Evolutionary conservation across 805 yeast species (phyloP).

Genomic region (Sugiyamaella smithiae): DNA sequence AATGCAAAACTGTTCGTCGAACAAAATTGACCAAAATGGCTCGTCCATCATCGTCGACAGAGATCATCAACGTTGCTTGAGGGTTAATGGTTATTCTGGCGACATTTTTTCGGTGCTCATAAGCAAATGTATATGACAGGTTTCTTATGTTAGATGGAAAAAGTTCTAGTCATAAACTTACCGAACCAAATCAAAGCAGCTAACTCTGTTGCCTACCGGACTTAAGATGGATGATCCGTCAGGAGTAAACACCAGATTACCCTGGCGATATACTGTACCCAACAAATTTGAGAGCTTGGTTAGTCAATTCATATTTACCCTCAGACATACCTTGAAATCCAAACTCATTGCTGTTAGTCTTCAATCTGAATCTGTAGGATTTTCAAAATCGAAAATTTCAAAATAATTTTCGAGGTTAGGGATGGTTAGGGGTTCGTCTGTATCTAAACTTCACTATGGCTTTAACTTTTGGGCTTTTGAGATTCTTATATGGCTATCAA

Average conservation of each 20-base stretch:
- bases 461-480: too few species aligned
- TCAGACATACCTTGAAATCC: constrained; percentile 51
- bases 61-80: constrained; percentile 73
- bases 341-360: constrained; percentile 57
- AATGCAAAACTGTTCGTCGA: constrained; percentile 82
- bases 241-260: constrained; percentile 79
- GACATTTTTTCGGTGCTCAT: constrained; percentile 87
- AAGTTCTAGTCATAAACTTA: constrained; percentile 5
- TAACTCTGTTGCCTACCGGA: constrained; percentile 93
- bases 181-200: constrained; percentile 80
- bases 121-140: constrained; percentile 82
- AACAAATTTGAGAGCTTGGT: constrained; percentile 74
- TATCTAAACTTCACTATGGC: background rate
- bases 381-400: constrained; percentile 1
- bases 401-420: constrained; percentile 4
- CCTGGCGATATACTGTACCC: constrained; percentile 93
- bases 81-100: constrained; percentile 75
- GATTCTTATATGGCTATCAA: background rate
- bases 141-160: constrained; percentile 39
- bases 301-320: constrained; percentile 8
- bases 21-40: constrained; percentile 86
- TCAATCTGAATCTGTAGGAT: background rate
- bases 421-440: background rate
- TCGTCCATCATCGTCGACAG: constrained; percentile 89
- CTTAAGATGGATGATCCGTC: constrained; percentile 82